phyloP scores from a whole-genome alignment of 306 rosid genomes.

The Glycyrrhiza uralensis region DNA sequence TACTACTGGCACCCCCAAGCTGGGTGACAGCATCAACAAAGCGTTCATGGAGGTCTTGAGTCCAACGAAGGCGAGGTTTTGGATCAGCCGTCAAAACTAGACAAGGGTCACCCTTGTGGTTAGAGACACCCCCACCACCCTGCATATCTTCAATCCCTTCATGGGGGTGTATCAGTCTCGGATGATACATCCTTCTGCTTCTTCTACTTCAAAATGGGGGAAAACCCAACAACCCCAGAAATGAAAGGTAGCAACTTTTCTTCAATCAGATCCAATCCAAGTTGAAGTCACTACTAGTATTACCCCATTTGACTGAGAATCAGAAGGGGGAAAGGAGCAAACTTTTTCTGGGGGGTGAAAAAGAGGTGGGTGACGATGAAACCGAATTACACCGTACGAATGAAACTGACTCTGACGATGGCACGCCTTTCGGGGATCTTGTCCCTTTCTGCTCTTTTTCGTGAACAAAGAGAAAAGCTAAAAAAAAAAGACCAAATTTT shows the following conservation, averaged over 20 bases:
- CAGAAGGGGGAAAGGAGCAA: neutral
- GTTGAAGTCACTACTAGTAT: neutral
- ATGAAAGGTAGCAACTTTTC: neutral
- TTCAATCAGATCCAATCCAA: constrained; percentile 14
- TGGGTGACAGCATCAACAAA: constrained; percentile 94
- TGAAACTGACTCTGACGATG: constrained; percentile 26
- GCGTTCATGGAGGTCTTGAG: constrained; percentile 93
- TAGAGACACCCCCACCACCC: constrained; percentile 22
- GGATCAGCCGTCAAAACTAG: constrained; percentile 95
- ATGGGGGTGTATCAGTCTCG: constrained; percentile 63
- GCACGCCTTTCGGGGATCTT: constrained; percentile 51
- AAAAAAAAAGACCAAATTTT: constrained; percentile 2
- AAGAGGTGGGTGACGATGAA: neutral
- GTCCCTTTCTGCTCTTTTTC: constrained; percentile 47
- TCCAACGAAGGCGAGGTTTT: constrained; percentile 99
- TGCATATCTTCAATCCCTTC: constrained; percentile 62
- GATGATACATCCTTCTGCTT: constrained; percentile 58
- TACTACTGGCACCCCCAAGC: constrained; percentile 90
- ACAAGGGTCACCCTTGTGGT: constrained; percentile 76
- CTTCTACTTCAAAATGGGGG: neutral
- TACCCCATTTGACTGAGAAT: constrained; percentile 16
- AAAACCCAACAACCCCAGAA: constrained; percentile 6
- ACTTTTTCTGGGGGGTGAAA: neutral
- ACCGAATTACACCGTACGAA: constrained; percentile 18
- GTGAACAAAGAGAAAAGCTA: neutral